Conservation (phyloP, 2,329 filamentous ascomycete genomes). For the Calonectria fujianensis region DNA sequence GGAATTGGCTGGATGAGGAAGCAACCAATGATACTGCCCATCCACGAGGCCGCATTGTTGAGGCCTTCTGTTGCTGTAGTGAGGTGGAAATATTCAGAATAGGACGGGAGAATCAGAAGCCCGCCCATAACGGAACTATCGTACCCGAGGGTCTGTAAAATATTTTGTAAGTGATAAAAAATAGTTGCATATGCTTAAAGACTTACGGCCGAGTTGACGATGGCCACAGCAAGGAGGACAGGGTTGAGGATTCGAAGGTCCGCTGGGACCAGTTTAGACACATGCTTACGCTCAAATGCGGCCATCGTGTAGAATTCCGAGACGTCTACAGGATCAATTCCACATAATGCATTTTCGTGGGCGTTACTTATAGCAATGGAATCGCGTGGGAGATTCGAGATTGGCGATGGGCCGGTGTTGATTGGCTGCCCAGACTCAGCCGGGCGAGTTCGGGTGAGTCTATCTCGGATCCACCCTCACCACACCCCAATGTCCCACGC, state of each 20-base stretch:
- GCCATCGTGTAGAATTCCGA: constrained; percentile 15
- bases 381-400: constrained; percentile 15
- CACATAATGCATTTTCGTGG: not conserved
- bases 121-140: constrained; percentile 74
- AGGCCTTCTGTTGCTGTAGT: constrained; percentile 71
- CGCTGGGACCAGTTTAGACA: constrained; percentile 36
- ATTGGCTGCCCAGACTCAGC: constrained; percentile 18
- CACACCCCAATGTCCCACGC: not conserved
- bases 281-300: constrained; percentile 38
- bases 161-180: not conserved
- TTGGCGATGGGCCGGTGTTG: constrained; percentile 19
- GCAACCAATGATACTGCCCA: constrained; percentile 68
- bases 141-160: constrained; percentile 56
- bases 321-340: not conserved
- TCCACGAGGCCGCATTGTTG: constrained; percentile 73
- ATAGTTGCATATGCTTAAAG: not conserved
- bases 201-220: constrained; percentile 43
- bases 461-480: constrained; percentile 22
- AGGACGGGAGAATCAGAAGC: constrained; percentile 74
- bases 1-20: constrained; percentile 64
- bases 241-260: constrained; percentile 34
- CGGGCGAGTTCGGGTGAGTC: constrained; percentile 36
- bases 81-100: constrained; percentile 73
- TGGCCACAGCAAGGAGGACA: constrained; percentile 34
- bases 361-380: constrained; percentile 28